phyloP scores from a whole-genome alignment of 495 filamentous ascomycete genomes.

The Thermochaetoides thermophila region DNA sequence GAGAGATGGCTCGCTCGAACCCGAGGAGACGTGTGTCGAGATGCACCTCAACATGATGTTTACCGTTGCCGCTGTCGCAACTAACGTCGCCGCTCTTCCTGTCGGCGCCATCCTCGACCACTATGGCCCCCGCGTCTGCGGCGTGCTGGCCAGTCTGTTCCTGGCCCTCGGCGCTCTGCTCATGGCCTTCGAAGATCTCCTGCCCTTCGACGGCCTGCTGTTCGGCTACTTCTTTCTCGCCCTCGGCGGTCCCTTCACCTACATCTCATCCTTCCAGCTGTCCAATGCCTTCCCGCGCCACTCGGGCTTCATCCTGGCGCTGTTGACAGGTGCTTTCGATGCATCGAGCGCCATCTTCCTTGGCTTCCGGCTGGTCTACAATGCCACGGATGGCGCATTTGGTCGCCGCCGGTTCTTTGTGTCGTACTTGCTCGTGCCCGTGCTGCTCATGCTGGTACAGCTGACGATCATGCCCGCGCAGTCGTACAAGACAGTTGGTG shows the following conservation, averaged over 20 bases:
- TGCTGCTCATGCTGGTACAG: constrained; percentile 53
- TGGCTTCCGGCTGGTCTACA: constrained; percentile 63
- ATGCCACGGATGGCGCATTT: constrained; percentile 44
- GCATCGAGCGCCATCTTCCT: constrained; percentile 80
- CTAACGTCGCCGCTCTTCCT: constrained; percentile 64
- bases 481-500: constrained; percentile 81
- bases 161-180: constrained; percentile 53
- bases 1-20: constrained; percentile 37
- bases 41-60: constrained; percentile 87
- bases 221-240: constrained; percentile 70
- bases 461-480: constrained; percentile 59
- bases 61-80: constrained; percentile 77
- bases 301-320: constrained; percentile 71
- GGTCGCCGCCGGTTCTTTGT: constrained; percentile 61
- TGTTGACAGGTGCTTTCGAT: constrained; percentile 82
- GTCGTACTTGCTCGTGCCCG: constrained; percentile 58
- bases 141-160: constrained; percentile 54
- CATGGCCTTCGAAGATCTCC: constrained; percentile 52
- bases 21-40: constrained; percentile 51
- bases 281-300: constrained; percentile 80
- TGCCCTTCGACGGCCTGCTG: constrained; percentile 58
- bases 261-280: constrained; percentile 85
- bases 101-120: constrained; percentile 75
- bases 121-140: constrained; percentile 65
- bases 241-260: constrained; percentile 77